phyloP scores from a whole-genome alignment of 23 red algal genomes.

The Rhodosorus marinus region DNA sequence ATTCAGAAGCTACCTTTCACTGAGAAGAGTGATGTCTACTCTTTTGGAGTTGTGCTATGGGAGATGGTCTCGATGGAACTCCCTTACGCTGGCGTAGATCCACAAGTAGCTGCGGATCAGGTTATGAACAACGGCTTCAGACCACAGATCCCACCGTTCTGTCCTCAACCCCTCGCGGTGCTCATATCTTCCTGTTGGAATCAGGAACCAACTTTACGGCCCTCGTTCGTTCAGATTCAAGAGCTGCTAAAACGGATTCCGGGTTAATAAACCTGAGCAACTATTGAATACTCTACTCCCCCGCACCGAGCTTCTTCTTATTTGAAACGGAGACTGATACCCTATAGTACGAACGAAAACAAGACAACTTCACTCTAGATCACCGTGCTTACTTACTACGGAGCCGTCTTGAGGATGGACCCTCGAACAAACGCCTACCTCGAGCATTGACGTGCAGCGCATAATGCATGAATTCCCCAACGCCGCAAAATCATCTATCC shows the following conservation, averaged over 20 bases:
- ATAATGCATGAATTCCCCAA: no score
- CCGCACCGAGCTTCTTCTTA: no score
- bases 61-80: conserved; percentile 15
- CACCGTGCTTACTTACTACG: no score
- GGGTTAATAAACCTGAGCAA: no score
- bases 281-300: no score
- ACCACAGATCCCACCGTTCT: background rate
- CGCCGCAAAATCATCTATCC: no score
- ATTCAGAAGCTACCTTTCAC: conserved; percentile 2
- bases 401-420: no score
- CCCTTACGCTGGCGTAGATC: conserved; percentile 24
- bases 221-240: background rate
- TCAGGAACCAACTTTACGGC: background rate
- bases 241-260: background rate
- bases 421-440: no score
- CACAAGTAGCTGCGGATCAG: conserved; percentile 7
- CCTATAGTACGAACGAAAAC: no score
- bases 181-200: background rate
- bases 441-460: no score
- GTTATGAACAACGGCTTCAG: background rate
- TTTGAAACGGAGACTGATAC: no score
- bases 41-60: conserved; percentile 36
- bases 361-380: no score
- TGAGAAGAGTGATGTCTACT: conserved; percentile 18
- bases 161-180: background rate